Evolutionary conservation across 1,284 basidiomycete genomes (phyloP).

Genomic region (Trametes hirsuta): DNA sequence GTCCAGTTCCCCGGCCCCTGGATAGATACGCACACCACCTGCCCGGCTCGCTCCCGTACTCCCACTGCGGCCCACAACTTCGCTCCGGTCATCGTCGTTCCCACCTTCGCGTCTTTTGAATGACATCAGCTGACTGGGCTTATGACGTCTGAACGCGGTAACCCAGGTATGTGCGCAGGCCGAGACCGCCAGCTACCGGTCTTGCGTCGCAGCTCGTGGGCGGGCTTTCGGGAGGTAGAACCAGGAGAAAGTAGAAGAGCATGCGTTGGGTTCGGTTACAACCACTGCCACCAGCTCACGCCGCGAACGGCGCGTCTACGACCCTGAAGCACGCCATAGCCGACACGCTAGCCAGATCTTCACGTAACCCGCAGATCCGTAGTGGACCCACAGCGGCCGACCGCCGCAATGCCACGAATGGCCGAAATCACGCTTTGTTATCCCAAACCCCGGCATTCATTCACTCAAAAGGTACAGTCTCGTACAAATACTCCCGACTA

Average conservation of each 20-base stretch:
- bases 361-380: neutral
- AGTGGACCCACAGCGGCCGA: constrained; percentile 2
- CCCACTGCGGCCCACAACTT: neutral
- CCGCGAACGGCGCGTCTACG: neutral
- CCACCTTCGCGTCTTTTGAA: neutral
- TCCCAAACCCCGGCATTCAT: neutral
- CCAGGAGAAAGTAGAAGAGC: no score
- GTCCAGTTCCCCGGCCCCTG: neutral
- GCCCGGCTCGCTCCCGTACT: neutral
- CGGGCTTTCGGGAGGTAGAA: neutral
- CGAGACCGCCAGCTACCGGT: neutral
- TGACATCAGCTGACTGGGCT: neutral
- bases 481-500: neutral
- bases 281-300: neutral
- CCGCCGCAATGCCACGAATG: neutral
- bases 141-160: neutral
- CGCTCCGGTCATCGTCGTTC: neutral
- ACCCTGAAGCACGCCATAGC: neutral
- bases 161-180: neutral
- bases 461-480: neutral
- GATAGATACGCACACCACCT: neutral
- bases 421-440: neutral
- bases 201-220: neutral
- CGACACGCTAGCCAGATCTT: constrained; percentile 2
- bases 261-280: no score